Evolutionary conservation across 352 stramenopile species (phyloP), one percentile per base, ranked within the genome.

Genomic region (Detonula confervacea): DNA sequence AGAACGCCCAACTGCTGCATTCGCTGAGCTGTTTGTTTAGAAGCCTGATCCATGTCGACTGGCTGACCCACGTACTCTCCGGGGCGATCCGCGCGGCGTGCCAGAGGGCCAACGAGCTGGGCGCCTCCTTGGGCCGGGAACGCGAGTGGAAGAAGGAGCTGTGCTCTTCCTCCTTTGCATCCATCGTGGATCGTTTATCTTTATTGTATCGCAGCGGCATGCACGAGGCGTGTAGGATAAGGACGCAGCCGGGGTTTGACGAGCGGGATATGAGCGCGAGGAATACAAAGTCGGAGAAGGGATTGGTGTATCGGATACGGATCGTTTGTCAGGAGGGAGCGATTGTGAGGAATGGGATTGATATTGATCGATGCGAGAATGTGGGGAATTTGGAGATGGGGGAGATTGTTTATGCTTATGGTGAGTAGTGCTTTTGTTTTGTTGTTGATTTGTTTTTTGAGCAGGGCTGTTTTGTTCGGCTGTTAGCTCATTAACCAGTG

Each of bases 311-410:
- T 77, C 77, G 68, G 60, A 79, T 95, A 14, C 68, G 89, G 52
- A 95, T 95, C 44, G 90, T 95, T 24, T 95, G 90, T 65, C 81
- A 90, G 54, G 91, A 95, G 71, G 91, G 91, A 46, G 91, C 90
- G 22, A 89, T 95, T 42, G 84, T 95, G 37, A 59, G 90, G 35
- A 84, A 94, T 75, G 91, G 90, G 1, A 94, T 94, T 27, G 87
- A 94, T 62, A 95, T 95, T 52, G 91, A 95, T 83, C 84, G 77
- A 18, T 92, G 87, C 70, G 89, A 89, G 18, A 91, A 76, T 66
- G 87, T 95, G 29, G 91, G 93, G 11, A 92, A 73, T 42, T 77
- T 95, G 59, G 91, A 96, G 71, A 93, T 92, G 87, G 90, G 92
- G 24, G 90, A 93, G 78, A 86, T 95, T 54, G 67, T 93, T 0